phyloP scores from a whole-genome alignment of 352 stramenopile species.

The Albugo laibachii region DNA sequence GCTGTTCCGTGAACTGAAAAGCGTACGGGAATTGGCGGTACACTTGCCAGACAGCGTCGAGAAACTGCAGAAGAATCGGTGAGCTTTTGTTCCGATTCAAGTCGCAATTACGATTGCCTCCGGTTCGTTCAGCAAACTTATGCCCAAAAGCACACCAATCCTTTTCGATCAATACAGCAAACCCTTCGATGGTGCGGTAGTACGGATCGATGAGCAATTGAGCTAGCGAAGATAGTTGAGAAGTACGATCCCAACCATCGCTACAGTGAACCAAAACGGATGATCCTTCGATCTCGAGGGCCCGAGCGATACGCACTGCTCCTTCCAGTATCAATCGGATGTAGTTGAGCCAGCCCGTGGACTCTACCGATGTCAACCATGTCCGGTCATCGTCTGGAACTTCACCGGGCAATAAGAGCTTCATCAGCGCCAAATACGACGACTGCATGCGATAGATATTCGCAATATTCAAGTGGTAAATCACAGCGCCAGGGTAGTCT shows the following conservation, averaged over 20 bases:
- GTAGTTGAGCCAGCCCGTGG: slow-evolving; percentile 71
- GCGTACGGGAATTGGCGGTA: slow-evolving; percentile 51
- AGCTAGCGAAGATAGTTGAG: slow-evolving; percentile 50
- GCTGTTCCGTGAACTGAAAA: slow-evolving; percentile 77
- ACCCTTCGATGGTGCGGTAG: slow-evolving; percentile 70
- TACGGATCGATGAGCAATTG: slow-evolving; percentile 80
- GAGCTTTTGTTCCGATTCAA: slow-evolving; percentile 54
- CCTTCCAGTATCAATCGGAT: slow-evolving; percentile 63
- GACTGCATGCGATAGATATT: slow-evolving; percentile 89
- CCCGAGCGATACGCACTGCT: slow-evolving; percentile 65
- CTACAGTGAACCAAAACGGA: slow-evolving; percentile 75
- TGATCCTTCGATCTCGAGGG: slow-evolving; percentile 64
- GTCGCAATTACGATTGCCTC: slow-evolving; percentile 53
- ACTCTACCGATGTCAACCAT: slow-evolving; percentile 26
- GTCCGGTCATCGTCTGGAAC: slow-evolving; percentile 42
- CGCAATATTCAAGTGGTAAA: slow-evolving; percentile 78
- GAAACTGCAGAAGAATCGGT: slow-evolving; percentile 74
- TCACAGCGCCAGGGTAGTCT: slow-evolving; percentile 52
- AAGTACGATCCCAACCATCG: slow-evolving; percentile 75
- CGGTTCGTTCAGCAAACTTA: slow-evolving; percentile 55
- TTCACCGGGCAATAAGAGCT: slow-evolving; percentile 40
- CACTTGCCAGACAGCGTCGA: slow-evolving; percentile 73
- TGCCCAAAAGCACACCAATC: slow-evolving; percentile 76
- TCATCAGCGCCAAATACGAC: slow-evolving; percentile 43
- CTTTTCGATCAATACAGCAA: slow-evolving; percentile 66